Evolutionary conservation across 2,329 filamentous ascomycete species (phyloP).

Genomic region (Ciborinia camelliae): DNA sequence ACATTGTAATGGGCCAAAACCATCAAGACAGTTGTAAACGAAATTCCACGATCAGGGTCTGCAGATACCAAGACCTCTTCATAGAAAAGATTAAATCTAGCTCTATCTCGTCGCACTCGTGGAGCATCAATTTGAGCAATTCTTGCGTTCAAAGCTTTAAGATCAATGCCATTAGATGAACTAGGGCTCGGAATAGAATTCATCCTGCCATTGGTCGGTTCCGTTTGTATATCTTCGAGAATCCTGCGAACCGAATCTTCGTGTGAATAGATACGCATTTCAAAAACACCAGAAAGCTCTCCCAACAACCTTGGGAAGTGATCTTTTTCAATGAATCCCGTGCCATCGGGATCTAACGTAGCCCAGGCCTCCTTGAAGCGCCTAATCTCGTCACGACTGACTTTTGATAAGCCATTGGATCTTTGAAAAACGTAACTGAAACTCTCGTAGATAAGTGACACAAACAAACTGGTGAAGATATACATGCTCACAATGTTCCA

Average conservation of each 20-base stretch:
- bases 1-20: conserved; percentile 98
- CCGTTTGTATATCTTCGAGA: conserved; percentile 70
- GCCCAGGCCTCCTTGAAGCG: conserved; percentile 99
- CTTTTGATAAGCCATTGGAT: conserved; percentile 84
- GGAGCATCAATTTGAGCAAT: conserved; percentile 69
- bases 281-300: conserved; percentile 90
- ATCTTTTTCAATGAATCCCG: conserved; percentile 86
- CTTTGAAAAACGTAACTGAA: conserved; percentile 99
- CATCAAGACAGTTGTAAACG: conserved; percentile 89
- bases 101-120: conserved; percentile 70
- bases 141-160: conserved; percentile 70
- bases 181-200: conserved; percentile 52
- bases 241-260: conserved; percentile 85
- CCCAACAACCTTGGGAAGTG: conserved; percentile 84
- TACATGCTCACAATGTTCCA: conserved; percentile 99
- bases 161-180: conserved; percentile 59
- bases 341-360: conserved; percentile 86
- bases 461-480: conserved; percentile 97
- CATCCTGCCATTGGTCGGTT: conserved; percentile 41
- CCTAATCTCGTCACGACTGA: conserved; percentile 90
- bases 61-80: conserved; percentile 94
- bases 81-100: conserved; percentile 89
- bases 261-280: conserved; percentile 93
- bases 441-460: conserved; percentile 97
- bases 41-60: conserved; percentile 83